Base-by-base conservation (phyloP, 768 basidiomycete genomes). In the Tricholoma sp. region DNA sequence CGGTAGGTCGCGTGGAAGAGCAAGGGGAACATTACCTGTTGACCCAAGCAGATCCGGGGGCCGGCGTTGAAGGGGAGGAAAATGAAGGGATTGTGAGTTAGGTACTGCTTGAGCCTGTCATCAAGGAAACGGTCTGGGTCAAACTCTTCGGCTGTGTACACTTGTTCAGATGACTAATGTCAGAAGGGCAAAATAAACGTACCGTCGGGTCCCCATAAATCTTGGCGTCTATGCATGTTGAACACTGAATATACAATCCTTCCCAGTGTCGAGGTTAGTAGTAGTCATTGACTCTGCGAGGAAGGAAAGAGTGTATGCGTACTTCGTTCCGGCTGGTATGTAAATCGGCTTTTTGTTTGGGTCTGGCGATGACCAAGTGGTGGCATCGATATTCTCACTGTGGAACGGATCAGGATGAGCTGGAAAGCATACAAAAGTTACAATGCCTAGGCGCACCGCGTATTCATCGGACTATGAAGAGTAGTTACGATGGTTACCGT, bases 151-250 rank as follows among this genome's bases (percentile, higher is more conserved):
- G 86, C 86, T 86, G 57, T 41, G 12, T 32, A 20, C 20, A 29
- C 11, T 24, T 24, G n/a, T n/a, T n/a, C n/a, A 24, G 24, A 24
- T 24, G 4, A 24, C 24, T 24, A 2, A 24, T 24, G 24, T 24
- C 24, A 24, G 13, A n/a, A 5, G 12, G 12, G 36, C 12, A 13
- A 24, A 24, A 4, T 9, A 6, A 20, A 54, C 66, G 18, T 65
- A 84, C 84, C 85, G 65, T 87, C 86, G 8, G 86, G 85, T 6
- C 86, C 86, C 86, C 86, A 89, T 1, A 85, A 76, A 53, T 85
- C 83, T 49, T 73, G 79, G 50, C 84, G 74, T 36, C 86, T 72
- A 36, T 89, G 86, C 84, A 87, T 86, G 58, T 82, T 60, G 56
- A 86, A 76, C 8, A 85, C 80, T 5, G 83, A 83, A 61, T 84